phyloP scores from a whole-genome alignment of 2,329 filamentous ascomycete genomes.

The Penicillium sp. region DNA sequence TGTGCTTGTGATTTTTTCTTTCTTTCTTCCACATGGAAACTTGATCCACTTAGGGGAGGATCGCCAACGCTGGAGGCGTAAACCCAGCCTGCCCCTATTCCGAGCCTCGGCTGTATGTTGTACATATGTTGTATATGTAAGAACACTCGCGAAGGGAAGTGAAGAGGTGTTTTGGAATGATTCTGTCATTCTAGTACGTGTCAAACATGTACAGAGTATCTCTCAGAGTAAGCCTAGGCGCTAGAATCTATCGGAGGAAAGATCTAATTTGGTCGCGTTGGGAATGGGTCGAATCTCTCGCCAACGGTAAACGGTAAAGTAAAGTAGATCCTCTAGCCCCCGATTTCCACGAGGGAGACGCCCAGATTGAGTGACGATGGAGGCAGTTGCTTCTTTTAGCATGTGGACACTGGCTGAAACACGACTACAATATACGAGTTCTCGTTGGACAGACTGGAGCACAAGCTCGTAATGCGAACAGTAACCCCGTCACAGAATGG shows the following conservation, averaged over 20 bases:
- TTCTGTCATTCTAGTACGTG: not conserved
- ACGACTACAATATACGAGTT: constrained; percentile 1
- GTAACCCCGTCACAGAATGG: not conserved
- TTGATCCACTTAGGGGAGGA: not conserved
- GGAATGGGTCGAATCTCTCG: constrained; percentile 17
- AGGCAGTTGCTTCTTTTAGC: not conserved
- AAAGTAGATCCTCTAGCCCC: constrained; percentile 22
- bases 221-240: not conserved
- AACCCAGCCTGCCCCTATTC: not conserved
- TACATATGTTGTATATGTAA: not conserved
- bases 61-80: not conserved
- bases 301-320: constrained; percentile 21
- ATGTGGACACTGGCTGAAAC: constrained; percentile 20
- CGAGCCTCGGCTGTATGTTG: not conserved
- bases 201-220: not conserved
- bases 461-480: not conserved
- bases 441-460: not conserved
- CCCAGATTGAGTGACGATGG: constrained; percentile 1
- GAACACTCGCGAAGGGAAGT: not conserved
- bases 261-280: not conserved
- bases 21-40: not conserved
- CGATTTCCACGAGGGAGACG: constrained; percentile 20
- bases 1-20: not conserved
- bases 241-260: not conserved
- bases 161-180: not conserved